phyloP scores from a whole-genome alignment of 805 yeast species.

The Kazachstania kunashirensis region DNA sequence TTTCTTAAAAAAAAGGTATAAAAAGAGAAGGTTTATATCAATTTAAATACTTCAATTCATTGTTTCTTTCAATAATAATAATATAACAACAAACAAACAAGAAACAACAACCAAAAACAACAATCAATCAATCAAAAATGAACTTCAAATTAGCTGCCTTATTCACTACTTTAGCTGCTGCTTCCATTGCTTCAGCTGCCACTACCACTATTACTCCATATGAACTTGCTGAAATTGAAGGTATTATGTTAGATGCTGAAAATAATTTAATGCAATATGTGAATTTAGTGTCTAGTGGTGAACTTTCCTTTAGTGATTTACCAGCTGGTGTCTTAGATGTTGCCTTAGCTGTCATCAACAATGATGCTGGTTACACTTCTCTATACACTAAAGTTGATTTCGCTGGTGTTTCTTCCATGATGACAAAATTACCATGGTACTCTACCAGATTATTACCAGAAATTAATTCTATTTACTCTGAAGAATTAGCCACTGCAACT shows the following conservation, averaged over 20 bases:
- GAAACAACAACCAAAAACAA: not conserved
- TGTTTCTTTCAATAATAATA: too few relatives aligned
- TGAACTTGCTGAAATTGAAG: conserved; percentile 11
- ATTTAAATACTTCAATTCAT: too few relatives aligned
- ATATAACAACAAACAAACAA: not conserved
- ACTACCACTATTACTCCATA: conserved; percentile 6
- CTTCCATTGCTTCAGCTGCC: conserved; percentile 9
- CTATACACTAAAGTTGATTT: conserved; percentile 21
- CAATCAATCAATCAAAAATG: conserved; percentile 1
- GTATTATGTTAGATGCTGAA: conserved; percentile 10
- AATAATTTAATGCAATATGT: conserved; percentile 8
- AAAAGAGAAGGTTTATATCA: too few relatives aligned
- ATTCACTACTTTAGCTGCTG: conserved; percentile 6
- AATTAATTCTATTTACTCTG: conserved; percentile 3
- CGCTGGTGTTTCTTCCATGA: conserved; percentile 18
- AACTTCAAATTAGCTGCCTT: conserved; percentile 3
- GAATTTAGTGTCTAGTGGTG: conserved; percentile 5
- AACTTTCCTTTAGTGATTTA: conserved; percentile 3
- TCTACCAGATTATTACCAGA: conserved; percentile 18
- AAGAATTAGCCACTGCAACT: conserved; percentile 3
- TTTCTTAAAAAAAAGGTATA: not conserved
- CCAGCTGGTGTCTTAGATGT: conserved; percentile 13
- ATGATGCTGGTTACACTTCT: conserved; percentile 29
- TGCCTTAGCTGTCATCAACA: conserved; percentile 18
- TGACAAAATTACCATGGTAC: conserved; percentile 30